Percentiles rank a stretch among this genome's conserved stretches.
phyloP scores from a whole-genome alignment of 2,329 filamentous ascomycete genomes.

The Botryotinia convoluta region DNA sequence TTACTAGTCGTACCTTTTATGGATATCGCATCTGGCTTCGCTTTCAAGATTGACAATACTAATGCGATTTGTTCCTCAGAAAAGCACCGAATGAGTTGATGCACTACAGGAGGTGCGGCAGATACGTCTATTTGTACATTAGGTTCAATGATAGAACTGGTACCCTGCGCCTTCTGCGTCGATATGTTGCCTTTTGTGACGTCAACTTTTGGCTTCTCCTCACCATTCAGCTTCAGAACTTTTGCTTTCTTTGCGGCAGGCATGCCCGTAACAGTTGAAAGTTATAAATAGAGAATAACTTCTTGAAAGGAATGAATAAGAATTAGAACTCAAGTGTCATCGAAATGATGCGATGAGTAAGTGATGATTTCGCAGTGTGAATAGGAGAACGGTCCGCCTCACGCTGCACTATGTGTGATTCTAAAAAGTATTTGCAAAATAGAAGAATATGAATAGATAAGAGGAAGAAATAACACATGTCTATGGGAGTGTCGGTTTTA shows the following conservation, averaged over 20 bases:
- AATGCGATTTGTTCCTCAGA: background rate
- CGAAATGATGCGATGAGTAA: background rate
- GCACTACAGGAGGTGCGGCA: no score
- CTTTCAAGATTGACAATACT: background rate
- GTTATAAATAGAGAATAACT: background rate
- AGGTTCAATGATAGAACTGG: background rate
- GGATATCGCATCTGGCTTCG: background rate
- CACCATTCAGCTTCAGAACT: background rate
- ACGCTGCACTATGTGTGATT: background rate
- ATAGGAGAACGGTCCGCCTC: background rate
- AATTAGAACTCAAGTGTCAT: background rate
- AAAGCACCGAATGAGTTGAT: background rate
- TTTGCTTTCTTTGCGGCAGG: background rate
- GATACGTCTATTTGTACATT: background rate
- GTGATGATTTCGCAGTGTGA: background rate
- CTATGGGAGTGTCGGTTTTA: background rate
- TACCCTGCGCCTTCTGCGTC: no score
- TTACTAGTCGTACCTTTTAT: background rate
- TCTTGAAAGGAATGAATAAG: background rate
- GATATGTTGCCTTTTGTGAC: background rate
- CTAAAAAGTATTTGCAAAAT: no score
- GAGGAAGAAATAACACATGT: background rate
- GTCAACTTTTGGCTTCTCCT: background rate
- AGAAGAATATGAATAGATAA: no score
- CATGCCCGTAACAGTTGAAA: background rate